phyloP scores from a whole-genome alignment of 192 early-diverging fungal genomes.

The Funneliformis geosporum region DNA sequence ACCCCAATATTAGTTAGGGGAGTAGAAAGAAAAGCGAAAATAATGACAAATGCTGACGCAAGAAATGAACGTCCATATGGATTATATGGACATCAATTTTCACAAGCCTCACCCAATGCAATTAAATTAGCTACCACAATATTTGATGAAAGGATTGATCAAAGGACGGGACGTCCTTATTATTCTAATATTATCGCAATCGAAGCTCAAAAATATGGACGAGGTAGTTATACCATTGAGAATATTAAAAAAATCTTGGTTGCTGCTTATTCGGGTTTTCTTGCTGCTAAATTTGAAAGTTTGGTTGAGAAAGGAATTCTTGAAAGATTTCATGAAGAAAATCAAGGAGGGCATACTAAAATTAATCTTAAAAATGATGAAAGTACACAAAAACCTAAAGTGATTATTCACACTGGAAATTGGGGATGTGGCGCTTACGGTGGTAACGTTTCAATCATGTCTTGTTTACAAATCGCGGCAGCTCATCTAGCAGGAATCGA shows the following conservation, averaged over 20 bases:
- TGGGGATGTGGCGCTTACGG: slow-evolving; percentile 36
- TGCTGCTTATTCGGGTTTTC: slow-evolving; percentile 28
- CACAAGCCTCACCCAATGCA: neutral
- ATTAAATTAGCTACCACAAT: slow-evolving; percentile 14
- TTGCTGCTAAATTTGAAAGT: slow-evolving; percentile 31
- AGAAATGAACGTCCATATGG: neutral
- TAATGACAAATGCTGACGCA: slow-evolving; percentile 22
- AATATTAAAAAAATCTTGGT: slow-evolving; percentile 16
- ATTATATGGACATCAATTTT: slow-evolving; percentile 27
- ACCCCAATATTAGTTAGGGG: slow-evolving; percentile 28
- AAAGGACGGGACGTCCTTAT: neutral
- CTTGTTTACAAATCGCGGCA: slow-evolving; percentile 25
- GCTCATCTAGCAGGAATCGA: slow-evolving; percentile 27
- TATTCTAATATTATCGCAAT: slow-evolving; percentile 32
- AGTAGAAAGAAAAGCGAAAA: slow-evolving; percentile 9
- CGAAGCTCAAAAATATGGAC: slow-evolving; percentile 32
- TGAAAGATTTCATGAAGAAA: neutral
- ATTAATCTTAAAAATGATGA: neutral
- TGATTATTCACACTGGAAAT: slow-evolving; percentile 34
- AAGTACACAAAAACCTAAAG: neutral
- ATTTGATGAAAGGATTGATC: slow-evolving; percentile 25
- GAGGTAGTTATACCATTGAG: neutral
- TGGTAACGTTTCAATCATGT: slow-evolving; percentile 32
- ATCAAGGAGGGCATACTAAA: slow-evolving; percentile 7
- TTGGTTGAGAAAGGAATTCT: slow-evolving; percentile 19